phyloP scores from a whole-genome alignment of 2,329 filamentous ascomycete genomes.

The Sporothrix pallida region DNA sequence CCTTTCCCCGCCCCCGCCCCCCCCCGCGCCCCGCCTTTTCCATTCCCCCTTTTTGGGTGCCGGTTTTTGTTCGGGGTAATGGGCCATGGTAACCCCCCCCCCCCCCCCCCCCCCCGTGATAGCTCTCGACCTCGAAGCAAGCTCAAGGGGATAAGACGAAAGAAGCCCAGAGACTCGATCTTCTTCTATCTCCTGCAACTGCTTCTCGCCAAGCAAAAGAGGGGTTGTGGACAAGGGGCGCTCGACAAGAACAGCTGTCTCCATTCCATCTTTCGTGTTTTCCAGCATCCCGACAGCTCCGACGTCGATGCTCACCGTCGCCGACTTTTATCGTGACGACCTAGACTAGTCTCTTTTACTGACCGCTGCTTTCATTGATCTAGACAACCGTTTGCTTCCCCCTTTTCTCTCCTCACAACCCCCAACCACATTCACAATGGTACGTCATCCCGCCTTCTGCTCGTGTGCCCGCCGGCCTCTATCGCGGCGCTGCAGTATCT shows the following conservation, averaged over 20 bases:
- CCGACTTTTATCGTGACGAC: background rate
- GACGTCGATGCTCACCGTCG: background rate
- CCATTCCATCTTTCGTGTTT: background rate
- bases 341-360: background rate
- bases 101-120: background rate
- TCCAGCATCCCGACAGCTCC: background rate
- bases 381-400: slow-evolving; percentile 18
- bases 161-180: background rate
- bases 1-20: no score
- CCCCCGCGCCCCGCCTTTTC: no score
- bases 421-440: slow-evolving; percentile 32
- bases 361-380: background rate
- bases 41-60: no score
- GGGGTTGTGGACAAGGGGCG: background rate
- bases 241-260: background rate
- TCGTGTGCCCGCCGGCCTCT: slow-evolving; percentile 27
- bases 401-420: slow-evolving; percentile 3
- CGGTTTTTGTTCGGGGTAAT: no score
- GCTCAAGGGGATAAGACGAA: background rate
- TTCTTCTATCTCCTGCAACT: background rate
- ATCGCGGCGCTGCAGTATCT: background rate
- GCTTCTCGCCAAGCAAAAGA: background rate
- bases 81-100: no score
- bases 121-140: background rate
- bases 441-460: slow-evolving; percentile 28